phyloP scores from a whole-genome alignment of 257 asterid species.

The Paraleonurus japonicus region DNA sequence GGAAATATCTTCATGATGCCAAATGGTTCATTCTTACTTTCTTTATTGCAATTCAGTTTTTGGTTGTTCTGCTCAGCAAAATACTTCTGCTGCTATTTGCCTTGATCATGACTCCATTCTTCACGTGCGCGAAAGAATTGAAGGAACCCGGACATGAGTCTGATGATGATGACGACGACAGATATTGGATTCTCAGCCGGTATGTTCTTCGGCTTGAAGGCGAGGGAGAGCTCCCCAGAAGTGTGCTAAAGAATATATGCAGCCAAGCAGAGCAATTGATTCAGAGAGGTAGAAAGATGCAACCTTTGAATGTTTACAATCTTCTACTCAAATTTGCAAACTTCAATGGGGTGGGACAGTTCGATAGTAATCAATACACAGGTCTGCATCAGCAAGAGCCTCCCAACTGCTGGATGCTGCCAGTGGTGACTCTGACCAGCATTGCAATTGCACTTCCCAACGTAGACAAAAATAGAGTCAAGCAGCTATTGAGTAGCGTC shows the following conservation, averaged over 20 bases:
- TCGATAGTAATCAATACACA: constrained; percentile 22
- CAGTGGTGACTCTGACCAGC: constrained; percentile 33
- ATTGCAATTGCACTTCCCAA: constrained; percentile 34
- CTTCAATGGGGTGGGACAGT: constrained; percentile 8
- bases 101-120: not conserved
- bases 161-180: not conserved
- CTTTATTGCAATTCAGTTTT: not conserved
- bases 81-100: not conserved
- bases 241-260: not conserved
- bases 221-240: constrained; percentile 33
- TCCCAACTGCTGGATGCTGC: constrained; percentile 26
- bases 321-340: not conserved
- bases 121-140: not conserved
- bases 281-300: not conserved
- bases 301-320: not conserved
- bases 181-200: not conserved
- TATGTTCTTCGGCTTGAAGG: constrained; percentile 42
- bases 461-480: not conserved
- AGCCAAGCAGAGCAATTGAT: constrained; percentile 4
- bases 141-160: not conserved
- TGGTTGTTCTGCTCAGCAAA: not conserved
- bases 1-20: not conserved
- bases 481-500: constrained; percentile 24
- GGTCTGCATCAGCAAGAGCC: constrained; percentile 18
- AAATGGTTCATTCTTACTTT: not conserved